These are phyloP conservation scores for Aspergillus biplanus DNA, from an alignment of 495 filamentous ascomycete species.

Conservation along the genomic window DNA sequence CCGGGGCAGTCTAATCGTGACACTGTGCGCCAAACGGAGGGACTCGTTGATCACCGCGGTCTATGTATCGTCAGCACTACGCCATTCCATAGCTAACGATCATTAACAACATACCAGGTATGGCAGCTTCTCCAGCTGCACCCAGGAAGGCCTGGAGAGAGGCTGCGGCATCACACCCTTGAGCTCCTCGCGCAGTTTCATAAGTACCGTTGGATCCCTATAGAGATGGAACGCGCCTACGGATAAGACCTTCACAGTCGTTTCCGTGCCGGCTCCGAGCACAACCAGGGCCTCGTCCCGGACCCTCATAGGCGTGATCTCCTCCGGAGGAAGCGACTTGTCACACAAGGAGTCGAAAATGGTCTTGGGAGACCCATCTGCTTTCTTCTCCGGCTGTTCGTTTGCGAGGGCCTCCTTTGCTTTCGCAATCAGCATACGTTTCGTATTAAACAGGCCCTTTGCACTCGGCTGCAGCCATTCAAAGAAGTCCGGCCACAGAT, in stretches of 20 bases:
- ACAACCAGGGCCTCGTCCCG: slow-evolving; percentile 44
- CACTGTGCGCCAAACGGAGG: slow-evolving; percentile 48
- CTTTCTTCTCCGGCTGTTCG: not conserved
- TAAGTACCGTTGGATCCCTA: slow-evolving; percentile 7
- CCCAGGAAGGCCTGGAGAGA: slow-evolving; percentile 32
- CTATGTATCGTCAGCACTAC: slow-evolving; percentile 28
- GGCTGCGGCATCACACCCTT: slow-evolving; percentile 37
- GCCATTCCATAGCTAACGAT: not conserved
- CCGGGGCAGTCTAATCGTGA: slow-evolving; percentile 42
- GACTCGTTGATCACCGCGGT: slow-evolving; percentile 43
- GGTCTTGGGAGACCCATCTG: too few relatives aligned
- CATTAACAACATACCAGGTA: slow-evolving; percentile 41
- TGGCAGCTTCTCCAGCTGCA: slow-evolving; percentile 53
- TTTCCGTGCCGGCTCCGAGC: slow-evolving; percentile 47
- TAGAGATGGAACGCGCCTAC: slow-evolving; percentile 27
- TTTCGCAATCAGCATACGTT: too few relatives aligned
- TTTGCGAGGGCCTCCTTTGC: too few relatives aligned
- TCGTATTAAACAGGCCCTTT: too few relatives aligned
- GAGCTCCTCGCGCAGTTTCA: slow-evolving; percentile 37
- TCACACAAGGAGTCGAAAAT: not conserved
- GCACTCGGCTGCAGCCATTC: too few relatives aligned
- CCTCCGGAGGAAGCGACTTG: slow-evolving; percentile 3
- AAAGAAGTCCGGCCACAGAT: too few relatives aligned
- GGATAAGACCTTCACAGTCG: slow-evolving; percentile 33
- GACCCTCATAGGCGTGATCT: slow-evolving; percentile 31